Conservation (phyloP, 768 basidiomycete species). For the Termitomyces titanicus region DNA sequence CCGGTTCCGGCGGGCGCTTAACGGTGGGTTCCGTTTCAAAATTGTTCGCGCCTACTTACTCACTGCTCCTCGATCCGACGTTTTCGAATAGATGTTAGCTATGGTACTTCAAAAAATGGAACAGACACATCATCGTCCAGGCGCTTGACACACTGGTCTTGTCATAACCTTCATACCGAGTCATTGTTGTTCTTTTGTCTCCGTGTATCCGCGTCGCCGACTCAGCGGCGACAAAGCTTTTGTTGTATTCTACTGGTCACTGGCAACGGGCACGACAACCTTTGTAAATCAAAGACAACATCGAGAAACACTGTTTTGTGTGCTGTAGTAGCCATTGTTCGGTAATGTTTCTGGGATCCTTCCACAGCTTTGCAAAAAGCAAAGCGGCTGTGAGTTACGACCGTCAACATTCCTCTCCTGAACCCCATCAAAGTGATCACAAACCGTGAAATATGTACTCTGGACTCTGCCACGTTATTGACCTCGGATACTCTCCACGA, state of each 20-base stretch:
- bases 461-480: background rate
- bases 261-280: background rate
- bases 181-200: background rate
- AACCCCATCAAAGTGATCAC: background rate
- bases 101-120: background rate
- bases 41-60: too few species aligned
- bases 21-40: too few species aligned
- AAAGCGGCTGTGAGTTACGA: background rate
- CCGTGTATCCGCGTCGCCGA: background rate
- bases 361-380: background rate
- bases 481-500: background rate
- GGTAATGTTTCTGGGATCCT: background rate
- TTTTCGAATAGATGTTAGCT: too few species aligned
- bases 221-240: background rate
- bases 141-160: background rate
- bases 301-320: background rate
- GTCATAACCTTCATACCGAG: background rate
- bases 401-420: background rate
- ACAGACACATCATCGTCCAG: background rate
- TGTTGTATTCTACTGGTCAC: background rate
- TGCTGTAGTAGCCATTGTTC: background rate
- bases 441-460: background rate
- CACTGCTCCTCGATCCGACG: too few species aligned
- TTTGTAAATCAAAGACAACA: background rate
- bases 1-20: too few species aligned